Evolutionary conservation across 441 rosid genomes (phyloP).

Genomic region (Kokia cookei): DNA sequence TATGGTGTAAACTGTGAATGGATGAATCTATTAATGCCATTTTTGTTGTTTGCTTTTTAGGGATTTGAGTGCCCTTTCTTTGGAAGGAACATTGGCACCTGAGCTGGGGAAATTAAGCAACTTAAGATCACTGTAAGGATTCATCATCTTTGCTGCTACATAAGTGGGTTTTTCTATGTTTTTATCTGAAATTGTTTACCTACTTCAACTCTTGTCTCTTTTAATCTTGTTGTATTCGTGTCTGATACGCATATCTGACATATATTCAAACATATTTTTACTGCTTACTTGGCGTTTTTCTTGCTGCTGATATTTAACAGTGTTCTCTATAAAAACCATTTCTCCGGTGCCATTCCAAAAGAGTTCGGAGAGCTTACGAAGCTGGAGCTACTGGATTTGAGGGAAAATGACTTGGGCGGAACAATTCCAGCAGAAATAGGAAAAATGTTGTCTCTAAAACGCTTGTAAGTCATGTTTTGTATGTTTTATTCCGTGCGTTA

Average conservation of each 20-base stretch:
- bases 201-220: neutral
- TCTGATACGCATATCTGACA: neutral
- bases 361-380: conserved; percentile 53
- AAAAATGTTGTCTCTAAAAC: conserved; percentile 33
- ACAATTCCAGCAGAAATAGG: conserved; percentile 56
- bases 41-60: conserved; percentile 31
- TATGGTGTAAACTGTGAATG: neutral
- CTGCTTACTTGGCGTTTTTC: conserved; percentile 7
- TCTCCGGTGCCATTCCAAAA: conserved; percentile 62
- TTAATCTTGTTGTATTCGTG: neutral
- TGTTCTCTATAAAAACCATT: conserved; percentile 44
- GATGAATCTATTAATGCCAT: conserved; percentile 10
- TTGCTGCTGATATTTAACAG: conserved; percentile 25
- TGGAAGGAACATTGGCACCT: conserved; percentile 65
- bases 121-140: conserved; percentile 72
- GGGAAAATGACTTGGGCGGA: conserved; percentile 63
- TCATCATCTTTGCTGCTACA: conserved; percentile 2
- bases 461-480: conserved; percentile 48
- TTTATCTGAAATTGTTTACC: neutral
- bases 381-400: conserved; percentile 67
- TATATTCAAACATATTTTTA: neutral
- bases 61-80: conserved; percentile 55
- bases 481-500: neutral
- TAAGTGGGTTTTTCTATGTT: neutral
- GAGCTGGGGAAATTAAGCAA: conserved; percentile 62